Evolutionary conservation across 73 alveolate genomes (phyloP).

Genomic region (Durusdinium trenchii): DNA sequence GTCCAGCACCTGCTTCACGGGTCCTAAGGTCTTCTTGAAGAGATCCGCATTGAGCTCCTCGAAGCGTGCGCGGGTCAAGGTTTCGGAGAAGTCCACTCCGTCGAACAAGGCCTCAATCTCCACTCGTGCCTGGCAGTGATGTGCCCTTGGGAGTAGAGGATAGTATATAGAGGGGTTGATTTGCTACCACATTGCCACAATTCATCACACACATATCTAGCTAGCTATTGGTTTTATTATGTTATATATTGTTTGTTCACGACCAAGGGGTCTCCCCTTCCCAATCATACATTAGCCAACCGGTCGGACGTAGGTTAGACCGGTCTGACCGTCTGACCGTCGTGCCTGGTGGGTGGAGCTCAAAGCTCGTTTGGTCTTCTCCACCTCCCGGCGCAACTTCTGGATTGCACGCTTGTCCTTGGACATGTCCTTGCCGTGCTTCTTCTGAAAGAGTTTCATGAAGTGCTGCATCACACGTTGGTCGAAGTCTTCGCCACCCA

Average conservation of each 20-base stretch:
- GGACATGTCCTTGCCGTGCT: conserved; percentile 98
- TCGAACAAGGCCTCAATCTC: conserved; percentile 98
- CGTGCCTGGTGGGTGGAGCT: conserved; percentile 98
- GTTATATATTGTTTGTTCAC: no score
- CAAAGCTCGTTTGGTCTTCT: conserved; percentile 99
- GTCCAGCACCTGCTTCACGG: conserved; percentile 97
- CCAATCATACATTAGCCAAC: no score
- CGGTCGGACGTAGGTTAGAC: no score
- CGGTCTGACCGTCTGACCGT: no score
- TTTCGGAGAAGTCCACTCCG: conserved; percentile 97
- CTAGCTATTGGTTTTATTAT: no score
- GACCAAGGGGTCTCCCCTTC: no score
- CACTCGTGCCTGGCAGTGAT: conserved; percentile 22
- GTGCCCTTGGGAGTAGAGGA: no score
- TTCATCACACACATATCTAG: no score
- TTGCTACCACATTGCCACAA: no score
- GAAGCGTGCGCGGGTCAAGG: conserved; percentile 98
- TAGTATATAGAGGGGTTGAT: no score
- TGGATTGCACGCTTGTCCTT: conserved; percentile 98
- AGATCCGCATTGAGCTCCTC: conserved; percentile 98
- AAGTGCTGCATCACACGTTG: conserved; percentile 99
- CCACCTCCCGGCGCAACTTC: conserved; percentile 99
- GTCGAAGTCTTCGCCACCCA: conserved; percentile 99
- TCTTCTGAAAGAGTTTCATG: conserved; percentile 98
- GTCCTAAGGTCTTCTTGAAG: conserved; percentile 98